Evolutionary conservation across 148 eudicot genomes (phyloP), one percentile per base, ranked within the genome.

Genomic region (Mesembryanthemum crystallinum): DNA sequence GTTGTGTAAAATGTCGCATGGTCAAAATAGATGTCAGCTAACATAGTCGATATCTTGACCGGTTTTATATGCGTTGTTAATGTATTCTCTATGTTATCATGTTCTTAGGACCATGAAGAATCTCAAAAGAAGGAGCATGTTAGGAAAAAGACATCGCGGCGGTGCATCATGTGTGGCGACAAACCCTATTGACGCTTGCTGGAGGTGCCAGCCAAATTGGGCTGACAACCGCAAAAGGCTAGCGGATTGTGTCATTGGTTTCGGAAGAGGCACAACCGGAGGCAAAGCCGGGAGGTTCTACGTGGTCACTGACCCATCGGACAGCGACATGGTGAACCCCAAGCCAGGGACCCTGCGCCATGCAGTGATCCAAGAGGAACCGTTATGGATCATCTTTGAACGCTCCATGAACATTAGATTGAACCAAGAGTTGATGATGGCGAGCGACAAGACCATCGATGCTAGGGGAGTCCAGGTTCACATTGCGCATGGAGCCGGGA

Each of bases 181-280:
- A 17, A 91, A 91, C 79, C 96, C 96, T 4, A 88, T 90, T 4
- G 96, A 91, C 58, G 71, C 69, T 17, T 91, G 96, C 64, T 91
- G 96, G 93, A 85, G 96, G 63, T 91, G 96, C 69, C 75, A 77
- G 23, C 64, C 77, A 12, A 67, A 89, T 66, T 91, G 96, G 96
- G 84, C 73, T 0, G 32, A 69, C 1, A 84, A 91, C 29, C 86
- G 93, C 0, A 78, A 75, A 65, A 79, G 78, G 29, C 61, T 91
- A 23, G 91, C 87, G 0, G 88, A 86, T 55, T 91, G 96, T 11
- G 90, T 68, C 28, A 73, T 85, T 0, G 96, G 93, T 1, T 91
- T 89, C 21, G 96, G 88, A 3, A 82, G 69, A 72, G 85, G 85
- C 11, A 77, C 84, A 29, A 91, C 87, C 12, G 96, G 96, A 0